phyloP scores from a whole-genome alignment of 495 filamentous ascomycete species.

The Glutinoglossum americanum region DNA sequence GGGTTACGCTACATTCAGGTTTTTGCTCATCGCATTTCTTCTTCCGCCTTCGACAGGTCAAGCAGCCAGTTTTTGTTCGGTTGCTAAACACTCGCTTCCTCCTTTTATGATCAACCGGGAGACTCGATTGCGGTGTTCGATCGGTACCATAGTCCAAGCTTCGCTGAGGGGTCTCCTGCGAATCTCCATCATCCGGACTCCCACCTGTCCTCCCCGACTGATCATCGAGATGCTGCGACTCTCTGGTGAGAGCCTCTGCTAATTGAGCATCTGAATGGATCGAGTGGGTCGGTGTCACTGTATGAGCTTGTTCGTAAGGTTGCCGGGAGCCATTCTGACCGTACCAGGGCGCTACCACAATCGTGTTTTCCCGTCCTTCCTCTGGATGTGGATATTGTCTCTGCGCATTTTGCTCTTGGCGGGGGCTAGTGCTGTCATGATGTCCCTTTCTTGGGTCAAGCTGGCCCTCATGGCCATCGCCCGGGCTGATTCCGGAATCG shows the following conservation, averaged over 20 bases:
- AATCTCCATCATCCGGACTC: background rate
- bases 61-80: slow-evolving; percentile 89
- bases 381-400: background rate
- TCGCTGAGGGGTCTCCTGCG: background rate
- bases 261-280: background rate
- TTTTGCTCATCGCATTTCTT: slow-evolving; percentile 97
- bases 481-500: background rate
- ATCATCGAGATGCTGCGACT: background rate
- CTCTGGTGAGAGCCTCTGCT: background rate
- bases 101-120: slow-evolving; percentile 53
- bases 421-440: background rate
- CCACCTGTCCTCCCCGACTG: background rate
- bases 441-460: background rate
- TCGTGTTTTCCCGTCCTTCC: background rate
- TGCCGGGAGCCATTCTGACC: background rate
- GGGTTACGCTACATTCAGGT: slow-evolving; percentile 47
- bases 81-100: slow-evolving; percentile 86
- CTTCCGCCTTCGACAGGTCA: slow-evolving; percentile 84
- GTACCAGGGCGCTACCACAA: background rate
- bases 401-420: background rate
- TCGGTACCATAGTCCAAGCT: slow-evolving; percentile 2
- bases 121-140: slow-evolving; percentile 6
- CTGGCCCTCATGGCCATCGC: background rate
- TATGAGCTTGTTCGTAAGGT: background rate
- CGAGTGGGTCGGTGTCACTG: background rate